phyloP scores from a whole-genome alignment of 768 basidiomycete genomes.

The Xerocomus spinulosus region DNA sequence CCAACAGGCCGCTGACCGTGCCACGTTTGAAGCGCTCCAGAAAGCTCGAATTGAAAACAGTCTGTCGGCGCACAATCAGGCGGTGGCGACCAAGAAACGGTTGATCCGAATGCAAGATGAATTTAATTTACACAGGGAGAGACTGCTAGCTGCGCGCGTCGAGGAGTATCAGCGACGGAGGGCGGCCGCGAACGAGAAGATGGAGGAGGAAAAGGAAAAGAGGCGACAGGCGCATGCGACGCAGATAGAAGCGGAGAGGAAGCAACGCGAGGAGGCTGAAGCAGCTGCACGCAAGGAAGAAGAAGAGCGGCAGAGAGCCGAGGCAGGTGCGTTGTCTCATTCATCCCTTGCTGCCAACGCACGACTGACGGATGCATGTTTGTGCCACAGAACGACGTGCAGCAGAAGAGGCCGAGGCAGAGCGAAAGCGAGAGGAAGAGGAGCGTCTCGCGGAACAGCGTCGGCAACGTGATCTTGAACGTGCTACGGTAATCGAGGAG shows the following conservation, averaged over 20 bases:
- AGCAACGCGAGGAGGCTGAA: slow-evolving; percentile 24
- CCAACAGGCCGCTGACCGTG: slow-evolving; percentile 76
- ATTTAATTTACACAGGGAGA: slow-evolving; percentile 50
- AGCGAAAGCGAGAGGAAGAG: slow-evolving; percentile 58
- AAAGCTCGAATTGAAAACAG: slow-evolving; percentile 53
- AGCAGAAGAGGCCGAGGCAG: slow-evolving; percentile 52
- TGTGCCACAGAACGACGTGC: slow-evolving; percentile 43
- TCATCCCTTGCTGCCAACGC: background rate
- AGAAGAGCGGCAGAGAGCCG: slow-evolving; percentile 42
- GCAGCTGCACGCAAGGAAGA: slow-evolving; percentile 24
- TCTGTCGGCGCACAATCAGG: slow-evolving; percentile 54
- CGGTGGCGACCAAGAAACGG: slow-evolving; percentile 70
- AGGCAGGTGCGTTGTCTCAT: slow-evolving; percentile 44
- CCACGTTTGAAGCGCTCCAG: slow-evolving; percentile 61
- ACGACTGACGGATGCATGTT: slow-evolving; percentile 2
- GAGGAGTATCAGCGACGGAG: slow-evolving; percentile 63
- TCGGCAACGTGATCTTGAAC: slow-evolving; percentile 48
- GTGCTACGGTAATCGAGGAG: slow-evolving; percentile 47
- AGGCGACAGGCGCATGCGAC: slow-evolving; percentile 56
- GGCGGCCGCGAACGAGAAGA: slow-evolving; percentile 53
- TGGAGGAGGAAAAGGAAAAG: slow-evolving; percentile 82
- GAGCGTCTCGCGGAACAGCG: slow-evolving; percentile 50
- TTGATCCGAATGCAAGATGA: slow-evolving; percentile 71
- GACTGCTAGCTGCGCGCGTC: slow-evolving; percentile 51
- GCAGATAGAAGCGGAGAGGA: slow-evolving; percentile 46